Evolutionary conservation across 768 basidiomycete genomes (phyloP).

Genomic region (Boletus vinaceobasis): DNA sequence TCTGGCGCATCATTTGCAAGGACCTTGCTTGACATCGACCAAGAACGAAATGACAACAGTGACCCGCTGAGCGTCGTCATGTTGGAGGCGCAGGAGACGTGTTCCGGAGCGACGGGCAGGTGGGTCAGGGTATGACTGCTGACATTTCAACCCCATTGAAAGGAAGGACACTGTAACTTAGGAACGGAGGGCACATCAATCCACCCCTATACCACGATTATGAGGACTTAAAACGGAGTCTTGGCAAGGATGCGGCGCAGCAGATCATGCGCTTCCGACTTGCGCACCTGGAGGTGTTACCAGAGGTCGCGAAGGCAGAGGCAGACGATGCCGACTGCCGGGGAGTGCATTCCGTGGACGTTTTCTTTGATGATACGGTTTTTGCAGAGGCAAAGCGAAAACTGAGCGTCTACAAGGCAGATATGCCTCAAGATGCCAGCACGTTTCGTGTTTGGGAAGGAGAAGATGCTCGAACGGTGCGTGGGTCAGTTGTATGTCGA

Average conservation of each 20-base stretch:
- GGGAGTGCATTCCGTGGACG: conserved; percentile 32
- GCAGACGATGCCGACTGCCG: conserved; percentile 27
- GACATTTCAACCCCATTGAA: not conserved
- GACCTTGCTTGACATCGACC: conserved; percentile 33
- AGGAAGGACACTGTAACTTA: conserved; percentile 3
- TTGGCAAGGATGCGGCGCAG: conserved; percentile 39
- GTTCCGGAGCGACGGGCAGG: conserved; percentile 54
- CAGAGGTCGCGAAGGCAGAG: conserved; percentile 31
- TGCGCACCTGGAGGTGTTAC: conserved; percentile 35
- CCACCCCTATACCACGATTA: conserved; percentile 49
- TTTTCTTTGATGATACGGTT: conserved; percentile 30
- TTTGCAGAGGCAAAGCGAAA: conserved; percentile 41
- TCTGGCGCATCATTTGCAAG: conserved; percentile 43
- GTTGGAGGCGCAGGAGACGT: conserved; percentile 59
- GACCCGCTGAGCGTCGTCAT: conserved; percentile 42
- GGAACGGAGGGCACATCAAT: conserved; percentile 53
- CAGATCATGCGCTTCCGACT: conserved; percentile 40
- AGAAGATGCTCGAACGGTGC: conserved; percentile 34
- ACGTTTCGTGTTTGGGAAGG: conserved; percentile 29
- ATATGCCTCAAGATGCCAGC: conserved; percentile 48
- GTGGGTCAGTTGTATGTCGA: conserved; percentile 1
- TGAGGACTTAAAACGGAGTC: conserved; percentile 32
- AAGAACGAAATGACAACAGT: conserved; percentile 15
- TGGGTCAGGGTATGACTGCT: conserved; percentile 19
- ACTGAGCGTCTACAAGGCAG: conserved; percentile 43